A percentile compares a stretch with the other conserved stretches of the same genome.
Conservation (phyloP, 164 flowering plant species). For the Kalanchoe fedtschenkoi region DNA sequence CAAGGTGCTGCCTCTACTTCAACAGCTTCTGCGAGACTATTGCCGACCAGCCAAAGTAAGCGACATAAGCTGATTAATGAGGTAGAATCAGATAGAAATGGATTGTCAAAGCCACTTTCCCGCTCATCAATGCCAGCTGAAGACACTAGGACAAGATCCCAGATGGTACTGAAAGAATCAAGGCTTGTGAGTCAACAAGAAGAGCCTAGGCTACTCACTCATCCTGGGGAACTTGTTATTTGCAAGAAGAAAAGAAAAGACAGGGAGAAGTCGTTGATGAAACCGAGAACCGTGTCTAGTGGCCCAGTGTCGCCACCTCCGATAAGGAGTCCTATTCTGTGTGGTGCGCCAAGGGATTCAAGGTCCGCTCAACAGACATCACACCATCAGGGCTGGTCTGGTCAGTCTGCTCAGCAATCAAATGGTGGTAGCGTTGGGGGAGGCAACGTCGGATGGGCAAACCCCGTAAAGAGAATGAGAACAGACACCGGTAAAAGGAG, state of each 20-base stretch:
- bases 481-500: slow-evolving; percentile 86
- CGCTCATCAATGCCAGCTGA: slow-evolving; percentile 28
- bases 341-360: slow-evolving; percentile 26
- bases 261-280: slow-evolving; percentile 56
- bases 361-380: slow-evolving; percentile 22
- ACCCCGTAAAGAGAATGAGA: slow-evolving; percentile 87
- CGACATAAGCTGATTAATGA: slow-evolving; percentile 45
- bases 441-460: slow-evolving; percentile 74
- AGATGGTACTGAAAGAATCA: slow-evolving; percentile 41
- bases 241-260: slow-evolving; percentile 98
- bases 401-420: slow-evolving; percentile 35
- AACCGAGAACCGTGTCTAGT: slow-evolving; percentile 32
- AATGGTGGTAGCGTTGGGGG: slow-evolving; percentile 24
- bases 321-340: slow-evolving; percentile 28
- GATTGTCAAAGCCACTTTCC: slow-evolving; percentile 28
- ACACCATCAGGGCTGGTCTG: slow-evolving; percentile 39
- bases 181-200: slow-evolving; percentile 40
- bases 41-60: slow-evolving; percentile 31
- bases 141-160: slow-evolving; percentile 28
- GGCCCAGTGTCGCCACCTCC: slow-evolving; percentile 61
- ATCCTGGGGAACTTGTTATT: slow-evolving; percentile 90
- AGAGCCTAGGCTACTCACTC: slow-evolving; percentile 47
- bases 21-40: slow-evolving; percentile 35
- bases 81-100: slow-evolving; percentile 38
- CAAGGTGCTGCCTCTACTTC: slow-evolving; percentile 28